Conservation (phyloP, 2,329 filamentous ascomycete species). For the Trichoderma koningiopsis region DNA sequence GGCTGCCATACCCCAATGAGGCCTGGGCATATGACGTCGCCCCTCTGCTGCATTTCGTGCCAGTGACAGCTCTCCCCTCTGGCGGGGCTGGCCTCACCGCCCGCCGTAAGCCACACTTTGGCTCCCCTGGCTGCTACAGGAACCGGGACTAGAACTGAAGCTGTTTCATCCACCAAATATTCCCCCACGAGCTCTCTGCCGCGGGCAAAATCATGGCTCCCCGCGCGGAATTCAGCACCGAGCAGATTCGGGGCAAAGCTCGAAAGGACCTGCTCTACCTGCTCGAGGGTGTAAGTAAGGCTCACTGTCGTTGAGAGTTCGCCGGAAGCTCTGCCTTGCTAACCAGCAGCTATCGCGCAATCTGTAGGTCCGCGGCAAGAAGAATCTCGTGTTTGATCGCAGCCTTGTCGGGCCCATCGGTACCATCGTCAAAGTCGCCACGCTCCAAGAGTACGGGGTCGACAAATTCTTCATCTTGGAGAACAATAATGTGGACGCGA, state of each 20-base stretch:
- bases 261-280: slow-evolving; percentile 87
- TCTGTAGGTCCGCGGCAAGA: slow-evolving; percentile 90
- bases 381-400: slow-evolving; percentile 93
- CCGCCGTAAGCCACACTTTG: slow-evolving; percentile 9
- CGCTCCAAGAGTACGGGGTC: slow-evolving; percentile 93
- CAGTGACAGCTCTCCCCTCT: neutral
- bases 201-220: slow-evolving; percentile 66
- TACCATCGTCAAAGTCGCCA: slow-evolving; percentile 91
- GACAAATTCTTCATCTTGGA: slow-evolving; percentile 97
- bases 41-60: neutral
- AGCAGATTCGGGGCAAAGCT: slow-evolving; percentile 77
- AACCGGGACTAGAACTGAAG: slow-evolving; percentile 11
- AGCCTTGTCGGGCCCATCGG: slow-evolving; percentile 87
- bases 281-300: slow-evolving; percentile 84
- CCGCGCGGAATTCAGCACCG: slow-evolving; percentile 70
- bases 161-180: slow-evolving; percentile 18
- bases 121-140: neutral
- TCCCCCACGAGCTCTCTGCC: slow-evolving; percentile 22
- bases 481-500: slow-evolving; percentile 92
- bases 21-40: slow-evolving; percentile 17
- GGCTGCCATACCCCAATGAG: neutral
- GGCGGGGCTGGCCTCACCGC: slow-evolving; percentile 9
- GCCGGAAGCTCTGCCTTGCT: slow-evolving; percentile 27
- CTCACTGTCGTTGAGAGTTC: slow-evolving; percentile 33
- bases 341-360: slow-evolving; percentile 26